Evolutionary conservation across 257 asterid species (phyloP), one percentile per base, ranked within the genome.

Genomic region (Cordia subcordata): DNA sequence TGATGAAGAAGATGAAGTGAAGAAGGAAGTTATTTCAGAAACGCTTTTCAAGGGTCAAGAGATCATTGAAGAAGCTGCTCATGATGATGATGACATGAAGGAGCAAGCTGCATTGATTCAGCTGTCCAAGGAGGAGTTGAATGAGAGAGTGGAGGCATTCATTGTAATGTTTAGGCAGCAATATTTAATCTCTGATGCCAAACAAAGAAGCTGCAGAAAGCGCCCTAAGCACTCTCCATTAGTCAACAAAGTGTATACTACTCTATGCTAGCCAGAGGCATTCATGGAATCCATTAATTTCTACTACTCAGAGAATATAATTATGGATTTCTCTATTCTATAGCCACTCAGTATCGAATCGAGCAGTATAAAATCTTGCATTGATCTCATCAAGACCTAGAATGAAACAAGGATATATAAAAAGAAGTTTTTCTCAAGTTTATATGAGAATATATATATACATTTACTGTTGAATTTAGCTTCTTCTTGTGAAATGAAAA

Each of bases 101-200:
- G 49, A 71, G 42, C 80, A 69, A 35, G 75, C 67, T n/a, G n/a
- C n/a, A n/a, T n/a, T n/a, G 40, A 69, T 71, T 4, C 77, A 82
- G 69, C 76, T 90, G 11, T 76, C 96, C 0, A 74, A 84, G 77
- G 94, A 84, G 78, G 99, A 93, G 49, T 62, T 93, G 78, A 84
- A 93, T 64, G 64, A 68, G 73, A 86, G 84, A 77, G 99, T 73
- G 17, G 99, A 93, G 68, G 91, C 92, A 15, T 89, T 93, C 58
- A 93, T 93, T 60, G 73, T 94, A 33, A 93, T 79, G 96, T 93
- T 92, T 63, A 84, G 95, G 81, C 87, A 83, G 72, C 99, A n/a
- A n/a, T n/a, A 93, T 70, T 83, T 89, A 81, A 79, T 79, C 17
- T 77, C 91, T 63, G 97, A 93, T 77, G 92, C 90, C 1, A 85